A percentile compares a stretch with the other conserved stretches of the same genome.
Evolutionary conservation across 345 rosid genomes (phyloP).

Genomic region (Brassica nigra): DNA sequence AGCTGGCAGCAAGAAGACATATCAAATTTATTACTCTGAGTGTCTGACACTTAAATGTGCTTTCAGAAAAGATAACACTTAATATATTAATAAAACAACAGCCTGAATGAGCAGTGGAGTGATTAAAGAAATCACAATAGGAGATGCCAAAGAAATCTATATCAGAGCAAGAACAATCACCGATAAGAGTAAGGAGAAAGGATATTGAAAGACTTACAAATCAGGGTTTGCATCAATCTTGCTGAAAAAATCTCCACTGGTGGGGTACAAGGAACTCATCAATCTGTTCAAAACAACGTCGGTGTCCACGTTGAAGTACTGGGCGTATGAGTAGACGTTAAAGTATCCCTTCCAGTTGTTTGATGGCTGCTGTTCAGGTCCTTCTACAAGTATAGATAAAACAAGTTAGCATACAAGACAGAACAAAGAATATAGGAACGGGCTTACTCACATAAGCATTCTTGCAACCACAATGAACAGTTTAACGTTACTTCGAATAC

Average conservation of each 20-base stretch:
- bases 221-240: slow-evolving; percentile 95
- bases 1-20: background rate
- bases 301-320: slow-evolving; percentile 87
- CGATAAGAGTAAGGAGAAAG: background rate
- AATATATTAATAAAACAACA: background rate
- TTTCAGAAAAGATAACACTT: background rate
- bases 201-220: slow-evolving; percentile 64
- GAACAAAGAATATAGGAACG: background rate
- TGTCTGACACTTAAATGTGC: background rate
- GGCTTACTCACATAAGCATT: background rate
- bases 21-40: background rate
- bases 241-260: slow-evolving; percentile 75
- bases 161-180: background rate
- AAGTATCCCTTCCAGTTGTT: slow-evolving; percentile 87
- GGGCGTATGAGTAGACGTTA: slow-evolving; percentile 74
- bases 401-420: background rate
- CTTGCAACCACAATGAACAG: background rate
- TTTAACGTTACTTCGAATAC: background rate
- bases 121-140: background rate
- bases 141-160: background rate
- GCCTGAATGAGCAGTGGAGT: background rate
- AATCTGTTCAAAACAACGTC: slow-evolving; percentile 79
- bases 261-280: slow-evolving; percentile 76
- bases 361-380: slow-evolving; percentile 74
- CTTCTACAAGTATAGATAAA: slow-evolving; percentile 51